These are phyloP conservation scores for Elymus sibiricus DNA, from an alignment of 176 grass and related monocot genomes.

Conservation along the genomic window DNA sequence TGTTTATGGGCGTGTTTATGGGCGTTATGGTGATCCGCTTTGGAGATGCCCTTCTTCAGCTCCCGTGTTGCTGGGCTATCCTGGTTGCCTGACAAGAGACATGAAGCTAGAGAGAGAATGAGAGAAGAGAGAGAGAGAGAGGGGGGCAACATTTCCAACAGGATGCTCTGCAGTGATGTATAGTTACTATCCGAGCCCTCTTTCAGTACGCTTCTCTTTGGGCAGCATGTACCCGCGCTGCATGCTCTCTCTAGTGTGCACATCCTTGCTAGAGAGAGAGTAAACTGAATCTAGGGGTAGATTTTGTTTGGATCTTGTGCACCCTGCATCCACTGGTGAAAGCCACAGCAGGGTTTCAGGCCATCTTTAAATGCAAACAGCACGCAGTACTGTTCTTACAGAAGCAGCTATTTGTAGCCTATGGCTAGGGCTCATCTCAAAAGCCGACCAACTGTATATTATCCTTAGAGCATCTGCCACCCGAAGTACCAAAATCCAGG, in stretches of 20 bases:
- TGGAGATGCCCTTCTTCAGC: neutral
- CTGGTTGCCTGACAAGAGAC: slow-evolving; percentile 57
- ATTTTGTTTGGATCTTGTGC: slow-evolving; percentile 97
- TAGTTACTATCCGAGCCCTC: slow-evolving; percentile 65
- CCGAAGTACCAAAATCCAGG: too few species aligned
- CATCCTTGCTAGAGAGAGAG: slow-evolving; percentile 13
- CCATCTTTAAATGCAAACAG: slow-evolving; percentile 49
- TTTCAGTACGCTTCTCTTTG: slow-evolving; percentile 61
- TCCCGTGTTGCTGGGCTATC: neutral
- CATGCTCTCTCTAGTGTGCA: neutral
- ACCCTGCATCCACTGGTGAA: slow-evolving; percentile 58
- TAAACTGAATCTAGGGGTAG: slow-evolving; percentile 56
- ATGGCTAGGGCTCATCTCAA: slow-evolving; percentile 35
- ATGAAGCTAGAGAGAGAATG: slow-evolving; percentile 10
- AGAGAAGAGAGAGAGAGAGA: neutral
- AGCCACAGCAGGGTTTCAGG: slow-evolving; percentile 48
- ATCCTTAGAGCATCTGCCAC: neutral
- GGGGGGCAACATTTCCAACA: slow-evolving; percentile 56
- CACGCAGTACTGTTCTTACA: slow-evolving; percentile 41
- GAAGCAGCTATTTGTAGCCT: slow-evolving; percentile 41
- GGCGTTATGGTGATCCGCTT: too few species aligned
- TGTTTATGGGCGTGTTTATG: too few species aligned
- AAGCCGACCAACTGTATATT: slow-evolving; percentile 35
- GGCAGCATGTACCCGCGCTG: slow-evolving; percentile 53
- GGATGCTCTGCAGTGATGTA: slow-evolving; percentile 62